Evolutionary conservation across 2,329 filamentous ascomycete genomes (phyloP).

Genomic region (Lecanicillium sp.): DNA sequence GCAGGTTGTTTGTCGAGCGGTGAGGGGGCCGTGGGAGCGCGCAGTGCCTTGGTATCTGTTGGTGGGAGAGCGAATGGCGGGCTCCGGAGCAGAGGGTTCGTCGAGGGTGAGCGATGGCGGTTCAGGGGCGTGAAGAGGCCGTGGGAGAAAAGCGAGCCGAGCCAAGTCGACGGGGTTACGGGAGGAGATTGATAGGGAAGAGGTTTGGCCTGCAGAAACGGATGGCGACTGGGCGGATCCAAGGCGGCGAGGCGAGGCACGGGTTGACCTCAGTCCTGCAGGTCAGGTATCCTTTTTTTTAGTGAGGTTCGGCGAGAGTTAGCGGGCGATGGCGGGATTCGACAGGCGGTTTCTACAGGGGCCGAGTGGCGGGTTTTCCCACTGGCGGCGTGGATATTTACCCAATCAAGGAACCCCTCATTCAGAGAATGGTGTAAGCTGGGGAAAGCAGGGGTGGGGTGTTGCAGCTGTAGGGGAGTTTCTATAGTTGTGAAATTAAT

Average conservation of each 20-base stretch:
- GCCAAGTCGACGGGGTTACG: background rate
- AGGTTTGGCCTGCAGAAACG: background rate
- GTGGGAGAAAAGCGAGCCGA: background rate
- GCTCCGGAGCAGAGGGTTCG: background rate
- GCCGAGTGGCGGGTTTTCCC: background rate
- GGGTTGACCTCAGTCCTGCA: too few relatives aligned
- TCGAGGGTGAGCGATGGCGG: background rate
- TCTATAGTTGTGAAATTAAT: too few relatives aligned
- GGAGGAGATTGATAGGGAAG: background rate
- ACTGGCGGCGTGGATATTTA: background rate
- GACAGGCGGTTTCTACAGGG: too few relatives aligned
- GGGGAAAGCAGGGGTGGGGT: too few relatives aligned
- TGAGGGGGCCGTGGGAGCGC: too few relatives aligned
- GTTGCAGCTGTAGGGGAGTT: too few relatives aligned
- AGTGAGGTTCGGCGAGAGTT: background rate
- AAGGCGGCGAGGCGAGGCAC: background rate
- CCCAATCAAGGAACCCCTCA: conserved; percentile 8
- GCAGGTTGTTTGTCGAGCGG: background rate
- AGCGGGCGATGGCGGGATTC: too few relatives aligned
- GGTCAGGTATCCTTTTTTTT: background rate
- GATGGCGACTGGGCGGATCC: background rate
- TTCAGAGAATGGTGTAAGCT: background rate
- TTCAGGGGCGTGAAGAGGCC: background rate
- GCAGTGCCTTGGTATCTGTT: too few relatives aligned
- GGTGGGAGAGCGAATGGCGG: background rate